These are phyloP conservation scores for Pseudogymnoascus sp. DNA, from an alignment of 2,329 filamentous ascomycete species.

Conservation along the genomic window DNA sequence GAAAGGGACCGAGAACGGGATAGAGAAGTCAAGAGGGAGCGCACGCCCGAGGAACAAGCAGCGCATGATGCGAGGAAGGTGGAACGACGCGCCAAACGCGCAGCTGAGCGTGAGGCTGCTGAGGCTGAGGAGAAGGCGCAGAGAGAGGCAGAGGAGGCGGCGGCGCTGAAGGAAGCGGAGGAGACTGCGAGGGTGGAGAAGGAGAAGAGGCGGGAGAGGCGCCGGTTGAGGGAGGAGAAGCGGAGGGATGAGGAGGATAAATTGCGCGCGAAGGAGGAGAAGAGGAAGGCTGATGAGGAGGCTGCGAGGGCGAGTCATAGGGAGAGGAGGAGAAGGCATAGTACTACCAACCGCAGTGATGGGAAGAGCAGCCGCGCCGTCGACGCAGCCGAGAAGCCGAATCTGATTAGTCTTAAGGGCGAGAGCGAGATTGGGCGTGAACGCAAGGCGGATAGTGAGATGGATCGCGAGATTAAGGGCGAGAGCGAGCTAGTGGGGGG, in stretches of 20 bases:
- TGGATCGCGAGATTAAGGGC: background rate
- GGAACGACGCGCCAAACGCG: conserved; percentile 14
- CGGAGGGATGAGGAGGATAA: background rate
- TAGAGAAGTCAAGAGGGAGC: conserved; percentile 13
- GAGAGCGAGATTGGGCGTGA: background rate
- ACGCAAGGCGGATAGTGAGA: background rate
- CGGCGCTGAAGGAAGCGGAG: background rate
- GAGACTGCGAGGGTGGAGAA: background rate
- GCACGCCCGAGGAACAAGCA: conserved; percentile 24
- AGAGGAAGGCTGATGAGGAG: background rate
- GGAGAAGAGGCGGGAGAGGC: background rate
- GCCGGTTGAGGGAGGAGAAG: background rate
- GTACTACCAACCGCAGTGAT: background rate
- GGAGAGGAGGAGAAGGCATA: background rate
- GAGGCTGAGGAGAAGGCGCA: background rate
- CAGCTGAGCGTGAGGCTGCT: background rate
- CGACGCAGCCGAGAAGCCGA: background rate
- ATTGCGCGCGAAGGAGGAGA: background rate
- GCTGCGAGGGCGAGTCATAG: background rate
- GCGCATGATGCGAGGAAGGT: conserved; percentile 25
- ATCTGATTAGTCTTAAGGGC: background rate
- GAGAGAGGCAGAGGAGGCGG: background rate
- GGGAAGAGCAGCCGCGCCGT: background rate
- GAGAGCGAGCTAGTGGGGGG: background rate
- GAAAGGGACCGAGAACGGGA: background rate